Base-by-base conservation (phyloP, 176 grass and related monocot genomes). In the Eremochloa ophiuroides region DNA sequence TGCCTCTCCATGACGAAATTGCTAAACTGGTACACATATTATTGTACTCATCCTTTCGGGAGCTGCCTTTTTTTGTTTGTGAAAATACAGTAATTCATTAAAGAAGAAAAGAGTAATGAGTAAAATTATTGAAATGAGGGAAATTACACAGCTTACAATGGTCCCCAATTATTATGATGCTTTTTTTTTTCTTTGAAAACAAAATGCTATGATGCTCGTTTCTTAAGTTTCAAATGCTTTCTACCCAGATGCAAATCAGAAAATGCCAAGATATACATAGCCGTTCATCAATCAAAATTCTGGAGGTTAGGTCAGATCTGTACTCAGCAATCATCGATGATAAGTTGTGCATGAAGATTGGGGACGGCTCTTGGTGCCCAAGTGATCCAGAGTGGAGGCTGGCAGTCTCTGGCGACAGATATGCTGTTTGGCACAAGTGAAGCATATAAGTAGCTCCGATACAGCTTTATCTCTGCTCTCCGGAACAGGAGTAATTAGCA, bases 371-470 rank as follows among this genome's bases (percentile, higher is more conserved):
- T 0, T 95, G 96, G 96, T 91, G 90, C 80, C 96, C 96, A 44
- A 86, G 71, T 8, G 91, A 80, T n/a, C 37, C 11, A 14, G 84
- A 93, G 55, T 95, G 91, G 91, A 93, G 76, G 73, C 42, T 98
- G 26, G 91, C 87, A 27, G 80, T 82, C 23, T 86, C 68, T 62
- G 96, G 96, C 23, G 62, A 79, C 27, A 84, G 87, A 99, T 99
- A 99, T 31, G 96, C 96, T 33, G 93, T 95, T 16, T 99, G 96
- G 96, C 88, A 90, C 39, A 98, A 90, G 66, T 98, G 87, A 87
- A 84, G 47, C 20, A 44, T 80, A 73, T 35, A 10, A 68, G 23
- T 41, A 31, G 70, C 30, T 56, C 17, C 62, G 22, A 66, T 18
- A 22, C 41, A 66, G 15, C 59, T 40, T 8, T 76, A 73, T 31